Conservation (phyloP, 2,329 filamentous ascomycete species). For the Xylariaceae sp. region DNA sequence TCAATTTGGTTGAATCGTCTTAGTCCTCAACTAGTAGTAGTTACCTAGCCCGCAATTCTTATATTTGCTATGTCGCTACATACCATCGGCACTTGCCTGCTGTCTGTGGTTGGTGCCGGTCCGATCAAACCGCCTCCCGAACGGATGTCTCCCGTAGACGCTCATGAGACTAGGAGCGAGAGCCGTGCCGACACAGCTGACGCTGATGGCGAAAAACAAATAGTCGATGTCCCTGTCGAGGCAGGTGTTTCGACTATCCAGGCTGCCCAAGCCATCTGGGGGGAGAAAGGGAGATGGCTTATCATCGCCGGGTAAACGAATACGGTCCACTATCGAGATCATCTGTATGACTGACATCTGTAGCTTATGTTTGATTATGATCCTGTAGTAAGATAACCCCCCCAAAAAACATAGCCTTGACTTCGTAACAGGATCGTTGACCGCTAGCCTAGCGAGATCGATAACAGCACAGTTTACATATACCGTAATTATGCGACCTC, state of each 20-base stretch:
- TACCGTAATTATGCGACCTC: conserved; percentile 39
- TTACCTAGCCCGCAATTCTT: neutral
- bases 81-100: conserved; percentile 1
- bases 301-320: conserved; percentile 24
- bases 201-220: conserved; percentile 3
- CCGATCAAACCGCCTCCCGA: conserved; percentile 13
- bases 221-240: conserved; percentile 11
- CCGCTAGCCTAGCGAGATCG: conserved; percentile 17
- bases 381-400: conserved; percentile 24
- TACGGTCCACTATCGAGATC: neutral
- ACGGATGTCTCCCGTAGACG: neutral
- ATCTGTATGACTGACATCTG: neutral
- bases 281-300: conserved; percentile 23
- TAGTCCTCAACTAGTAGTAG: no score
- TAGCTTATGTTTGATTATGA: conserved; percentile 29
- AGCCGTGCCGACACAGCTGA: neutral
- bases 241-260: conserved; percentile 19
- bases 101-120: conserved; percentile 11
- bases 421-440: neutral
- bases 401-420: neutral
- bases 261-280: conserved; percentile 25
- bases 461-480: conserved; percentile 29
- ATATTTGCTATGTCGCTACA: neutral
- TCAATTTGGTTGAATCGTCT: no score
- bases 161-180: neutral